Percentiles rank a stretch among this genome's conserved stretches.
phyloP scores from a whole-genome alignment of 2,329 filamentous ascomycete species.

The Claviceps cyperi region DNA sequence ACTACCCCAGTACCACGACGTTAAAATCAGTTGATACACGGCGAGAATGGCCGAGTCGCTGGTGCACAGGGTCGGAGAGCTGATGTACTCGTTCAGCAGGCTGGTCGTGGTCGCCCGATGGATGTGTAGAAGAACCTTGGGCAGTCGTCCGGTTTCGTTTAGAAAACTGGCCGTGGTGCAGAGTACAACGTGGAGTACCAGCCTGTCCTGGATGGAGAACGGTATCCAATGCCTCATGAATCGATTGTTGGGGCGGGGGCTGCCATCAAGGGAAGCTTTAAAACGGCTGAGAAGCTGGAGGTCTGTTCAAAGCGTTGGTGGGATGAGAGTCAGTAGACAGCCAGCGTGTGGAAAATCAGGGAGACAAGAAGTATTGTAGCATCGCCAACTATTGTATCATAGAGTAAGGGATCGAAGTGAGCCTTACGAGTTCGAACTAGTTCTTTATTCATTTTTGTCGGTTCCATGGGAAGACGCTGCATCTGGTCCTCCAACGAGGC shows the following conservation, averaged over 20 bases:
- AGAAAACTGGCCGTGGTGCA: conserved; percentile 38
- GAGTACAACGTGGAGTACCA: conserved; percentile 33
- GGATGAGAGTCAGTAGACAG: background rate
- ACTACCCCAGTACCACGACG: conserved; percentile 41
- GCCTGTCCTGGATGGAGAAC: conserved; percentile 32
- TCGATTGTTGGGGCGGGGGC: conserved; percentile 26
- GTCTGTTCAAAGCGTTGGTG: conserved; percentile 18
- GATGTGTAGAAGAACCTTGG: conserved; percentile 26
- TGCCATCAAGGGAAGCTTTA: conserved; percentile 35
- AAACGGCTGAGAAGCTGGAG: conserved; percentile 34
- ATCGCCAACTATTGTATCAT: background rate
- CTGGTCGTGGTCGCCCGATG: conserved; percentile 29
- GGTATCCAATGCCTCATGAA: conserved; percentile 35
- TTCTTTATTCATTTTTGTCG: conserved; percentile 29
- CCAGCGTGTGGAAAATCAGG: background rate
- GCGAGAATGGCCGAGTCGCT: conserved; percentile 32
- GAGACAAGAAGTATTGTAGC: background rate
- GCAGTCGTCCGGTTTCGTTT: conserved; percentile 32
- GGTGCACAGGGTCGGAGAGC: conserved; percentile 19
- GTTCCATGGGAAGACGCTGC: conserved; percentile 25
- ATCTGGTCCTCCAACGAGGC: conserved; percentile 21
- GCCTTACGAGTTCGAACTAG: conserved; percentile 31
- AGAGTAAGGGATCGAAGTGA: background rate
- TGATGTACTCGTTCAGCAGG: conserved; percentile 33
- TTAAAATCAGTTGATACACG: conserved; percentile 32